Conservation (phyloP, 257 asterid genomes). For the Cruciata laevipes region DNA sequence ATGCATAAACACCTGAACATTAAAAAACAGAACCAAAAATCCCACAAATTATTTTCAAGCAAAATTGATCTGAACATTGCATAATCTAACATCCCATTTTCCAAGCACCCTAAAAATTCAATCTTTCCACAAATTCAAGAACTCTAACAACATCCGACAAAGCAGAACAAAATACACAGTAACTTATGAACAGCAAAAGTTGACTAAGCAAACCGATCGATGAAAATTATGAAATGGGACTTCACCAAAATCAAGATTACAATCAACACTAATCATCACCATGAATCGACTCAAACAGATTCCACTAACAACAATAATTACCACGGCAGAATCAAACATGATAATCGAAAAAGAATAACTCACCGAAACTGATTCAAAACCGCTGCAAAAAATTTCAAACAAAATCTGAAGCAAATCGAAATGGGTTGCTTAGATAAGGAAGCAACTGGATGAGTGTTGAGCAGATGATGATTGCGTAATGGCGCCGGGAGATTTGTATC, state of each 20-base stretch:
- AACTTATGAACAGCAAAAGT: neutral
- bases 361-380: neutral
- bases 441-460: neutral
- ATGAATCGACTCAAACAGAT: neutral
- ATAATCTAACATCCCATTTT: neutral
- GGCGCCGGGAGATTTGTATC: slow-evolving; percentile 3
- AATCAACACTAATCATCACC: neutral
- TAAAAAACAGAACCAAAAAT: neutral
- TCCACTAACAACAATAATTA: neutral
- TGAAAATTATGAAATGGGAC: neutral
- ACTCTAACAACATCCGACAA: neutral
- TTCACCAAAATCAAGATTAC: neutral
- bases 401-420: neutral
- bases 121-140: neutral
- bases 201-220: slow-evolving; percentile 4
- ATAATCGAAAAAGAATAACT: neutral
- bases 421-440: neutral
- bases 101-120: neutral
- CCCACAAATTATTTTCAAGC: neutral
- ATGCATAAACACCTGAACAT: slow-evolving; percentile 2
- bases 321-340: neutral
- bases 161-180: neutral
- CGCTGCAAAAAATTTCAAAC: neutral
- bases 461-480: neutral
- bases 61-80: neutral